Base-by-base conservation (phyloP, 1,139 yeast genomes). In the Nadsonia commutata region DNA sequence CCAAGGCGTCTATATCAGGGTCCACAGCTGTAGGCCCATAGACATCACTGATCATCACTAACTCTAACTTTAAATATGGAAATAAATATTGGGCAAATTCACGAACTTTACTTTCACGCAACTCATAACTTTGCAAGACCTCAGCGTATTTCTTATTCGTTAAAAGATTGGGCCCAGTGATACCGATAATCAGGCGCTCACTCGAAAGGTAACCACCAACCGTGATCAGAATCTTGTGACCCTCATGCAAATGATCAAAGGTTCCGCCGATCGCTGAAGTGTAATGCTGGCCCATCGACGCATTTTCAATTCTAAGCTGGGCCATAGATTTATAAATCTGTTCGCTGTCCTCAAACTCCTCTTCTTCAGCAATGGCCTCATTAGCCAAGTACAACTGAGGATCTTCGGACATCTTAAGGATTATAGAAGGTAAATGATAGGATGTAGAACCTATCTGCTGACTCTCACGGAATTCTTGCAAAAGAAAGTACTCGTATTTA, bases 21-120 rank as follows among this genome's bases (percentile, higher is more conserved):
- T 82, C 68, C n/a, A 72, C 70, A 0, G 88, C 95, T 0, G 98
- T 86, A 1, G 98, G 98, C 0, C 99, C 99, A 62, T 94, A 86
- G 0, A 88, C 72, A 58, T 93, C 98, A 48, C 76, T 72, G 37
- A 93, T 78, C 53, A 80, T 76, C 44, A 71, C 73, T 19, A 73
- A 58, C 21, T 71, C 71, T 2, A 71, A 56, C 0, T 50, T 46
- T 9, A 77, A 58, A 0, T 55, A 52, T 2, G 80, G 74, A 41
- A 65, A 65, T 19, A 79, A 58, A 33, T 66, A 54, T 2, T 60
- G 52, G 9, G 85, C 48, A 53, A 83, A 84, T 1, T 54, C 45
- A 1, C 58, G 51, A 0, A 81, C 82, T 2, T 58, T 56, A 1
- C 55, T 52, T 16, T 68, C 68, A 42, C 98, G 68, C 9, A 44